These are phyloP conservation scores for Geotrichum klebahnii DNA, from an alignment of 1,139 yeast species.

Conservation along the genomic window DNA sequence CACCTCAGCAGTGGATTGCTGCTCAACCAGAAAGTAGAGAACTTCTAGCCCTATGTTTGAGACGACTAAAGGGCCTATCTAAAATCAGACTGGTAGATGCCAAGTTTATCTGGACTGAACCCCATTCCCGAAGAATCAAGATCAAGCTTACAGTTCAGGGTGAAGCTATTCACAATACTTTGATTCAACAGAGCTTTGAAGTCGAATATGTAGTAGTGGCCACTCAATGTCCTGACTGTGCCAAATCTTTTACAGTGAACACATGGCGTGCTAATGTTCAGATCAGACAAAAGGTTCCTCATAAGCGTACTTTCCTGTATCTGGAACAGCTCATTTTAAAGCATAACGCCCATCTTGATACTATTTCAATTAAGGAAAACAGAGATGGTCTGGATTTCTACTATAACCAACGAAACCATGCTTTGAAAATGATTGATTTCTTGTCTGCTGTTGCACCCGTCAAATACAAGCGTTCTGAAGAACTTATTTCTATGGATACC, in stretches of 20 bases:
- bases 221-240: conserved; percentile 98
- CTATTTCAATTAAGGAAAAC: conserved; percentile 86
- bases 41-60: conserved; percentile 79
- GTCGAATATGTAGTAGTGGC: conserved; percentile 92
- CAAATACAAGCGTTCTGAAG: conserved; percentile 79
- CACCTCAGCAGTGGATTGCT: conserved; percentile 89
- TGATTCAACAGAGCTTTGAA: conserved; percentile 91
- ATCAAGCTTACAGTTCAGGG: conserved; percentile 93
- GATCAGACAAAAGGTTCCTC: conserved; percentile 94
- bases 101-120: conserved; percentile 96
- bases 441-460: conserved; percentile 83
- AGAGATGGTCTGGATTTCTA: conserved; percentile 94
- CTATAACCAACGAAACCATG: conserved; percentile 84
- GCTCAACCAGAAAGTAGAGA: conserved; percentile 93
- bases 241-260: conserved; percentile 88
- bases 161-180: conserved; percentile 88
- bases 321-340: conserved; percentile 90
- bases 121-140: conserved; percentile 92
- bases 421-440: conserved; percentile 90
- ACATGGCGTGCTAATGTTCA: conserved; percentile 98
- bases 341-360: conserved; percentile 92
- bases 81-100: conserved; percentile 92
- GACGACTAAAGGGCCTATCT: conserved; percentile 81
- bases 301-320: conserved; percentile 91
- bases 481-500: conserved; percentile 84